A percentile compares a stretch with the other conserved stretches of the same genome.
Conservation (phyloP, 2,329 filamentous ascomycete genomes). For the Ceratocystis harringtonii region DNA sequence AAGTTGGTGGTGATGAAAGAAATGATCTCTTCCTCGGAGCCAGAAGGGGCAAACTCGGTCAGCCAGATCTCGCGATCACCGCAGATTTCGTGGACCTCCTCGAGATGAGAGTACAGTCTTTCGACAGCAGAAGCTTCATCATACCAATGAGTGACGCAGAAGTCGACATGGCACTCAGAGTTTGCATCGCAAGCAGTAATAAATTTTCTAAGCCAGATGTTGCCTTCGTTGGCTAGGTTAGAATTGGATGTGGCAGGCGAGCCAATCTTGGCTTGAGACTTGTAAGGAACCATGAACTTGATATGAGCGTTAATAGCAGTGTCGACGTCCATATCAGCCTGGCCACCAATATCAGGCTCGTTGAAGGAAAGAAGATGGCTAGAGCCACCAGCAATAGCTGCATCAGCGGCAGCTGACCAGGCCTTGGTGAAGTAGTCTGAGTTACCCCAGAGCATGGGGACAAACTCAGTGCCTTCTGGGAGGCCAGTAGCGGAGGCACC, state of each 20-base stretch:
- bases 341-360: conserved; percentile 49
- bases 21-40: conserved; percentile 29
- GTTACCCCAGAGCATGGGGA: conserved; percentile 53
- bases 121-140: conserved; percentile 31
- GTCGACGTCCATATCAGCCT: conserved; percentile 42
- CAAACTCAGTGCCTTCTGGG: conserved; percentile 36
- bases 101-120: conserved; percentile 41
- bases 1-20: conserved; percentile 37
- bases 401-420: conserved; percentile 38
- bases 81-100: conserved; percentile 32
- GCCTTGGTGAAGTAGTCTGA: conserved; percentile 28
- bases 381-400: conserved; percentile 38
- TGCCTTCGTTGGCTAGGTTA: conserved; percentile 32
- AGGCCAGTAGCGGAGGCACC: conserved; percentile 32
- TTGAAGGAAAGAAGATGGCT: conserved; percentile 53
- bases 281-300: conserved; percentile 39
- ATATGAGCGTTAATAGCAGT: conserved; percentile 39
- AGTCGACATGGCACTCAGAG: conserved; percentile 38
- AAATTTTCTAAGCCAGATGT: conserved; percentile 41
- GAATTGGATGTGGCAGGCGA: conserved; percentile 50
- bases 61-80: conserved; percentile 41
- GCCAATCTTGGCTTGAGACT: conserved; percentile 38
- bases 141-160: conserved; percentile 52
- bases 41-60: conserved; percentile 46
- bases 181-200: conserved; percentile 34